Percentiles rank a stretch among this genome's conserved stretches.
Conservation (phyloP, 108 stramenopile species). For the Cyclotella atomus region DNA sequence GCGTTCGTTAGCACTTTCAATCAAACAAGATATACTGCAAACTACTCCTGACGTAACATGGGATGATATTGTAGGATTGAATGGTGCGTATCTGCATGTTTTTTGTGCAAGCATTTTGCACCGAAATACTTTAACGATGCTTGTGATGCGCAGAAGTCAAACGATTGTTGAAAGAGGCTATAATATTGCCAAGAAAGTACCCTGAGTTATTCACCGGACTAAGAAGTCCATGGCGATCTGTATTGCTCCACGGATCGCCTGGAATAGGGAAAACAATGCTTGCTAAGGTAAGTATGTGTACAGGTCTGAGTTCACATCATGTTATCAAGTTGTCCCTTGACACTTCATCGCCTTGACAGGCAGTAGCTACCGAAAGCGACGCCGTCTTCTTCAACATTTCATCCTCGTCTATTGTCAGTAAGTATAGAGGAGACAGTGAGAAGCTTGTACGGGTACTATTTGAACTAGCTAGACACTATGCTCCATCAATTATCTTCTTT, state of each 20-base stretch:
- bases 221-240: conserved; percentile 71
- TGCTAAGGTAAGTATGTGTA: conserved; percentile 56
- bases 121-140: background rate
- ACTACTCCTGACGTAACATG: conserved; percentile 44
- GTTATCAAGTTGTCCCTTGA: background rate
- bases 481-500: conserved; percentile 79
- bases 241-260: conserved; percentile 77
- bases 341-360: conserved; percentile 15
- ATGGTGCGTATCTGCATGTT: conserved; percentile 7
- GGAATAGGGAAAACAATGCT: conserved; percentile 88
- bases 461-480: conserved; percentile 68
- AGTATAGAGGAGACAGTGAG: conserved; percentile 71
- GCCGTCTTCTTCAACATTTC: conserved; percentile 78
- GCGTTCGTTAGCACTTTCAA: conserved; percentile 46
- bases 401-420: conserved; percentile 64
- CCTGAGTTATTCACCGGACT: conserved; percentile 83
- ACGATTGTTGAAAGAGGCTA: conserved; percentile 64
- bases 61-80: conserved; percentile 58
- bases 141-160: conserved; percentile 45
- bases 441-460: conserved; percentile 89
- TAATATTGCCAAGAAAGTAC: conserved; percentile 63
- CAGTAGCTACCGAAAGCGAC: conserved; percentile 76
- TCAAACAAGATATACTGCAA: conserved; percentile 63
- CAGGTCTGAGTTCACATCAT: background rate
- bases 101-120: background rate